These are phyloP conservation scores for Leucosporidium yakuticum DNA, from an alignment of 768 basidiomycete genomes.

Conservation along the genomic window DNA sequence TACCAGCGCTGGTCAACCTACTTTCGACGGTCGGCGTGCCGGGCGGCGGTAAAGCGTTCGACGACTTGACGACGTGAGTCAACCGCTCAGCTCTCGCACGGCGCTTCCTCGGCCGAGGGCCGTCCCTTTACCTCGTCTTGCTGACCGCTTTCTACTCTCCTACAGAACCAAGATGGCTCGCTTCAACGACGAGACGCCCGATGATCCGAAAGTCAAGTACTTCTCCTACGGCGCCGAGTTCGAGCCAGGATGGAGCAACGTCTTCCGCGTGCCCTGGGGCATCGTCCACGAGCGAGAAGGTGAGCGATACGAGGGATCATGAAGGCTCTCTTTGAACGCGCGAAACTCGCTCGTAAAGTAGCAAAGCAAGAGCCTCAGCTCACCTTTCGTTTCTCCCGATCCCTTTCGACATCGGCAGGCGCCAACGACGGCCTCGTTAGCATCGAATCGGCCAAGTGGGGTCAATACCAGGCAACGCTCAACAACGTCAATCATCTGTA, in stretches of 20 bases:
- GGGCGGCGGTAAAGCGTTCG: conserved; percentile 91
- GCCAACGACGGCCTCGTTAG: conserved; percentile 92
- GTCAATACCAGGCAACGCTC: conserved; percentile 82
- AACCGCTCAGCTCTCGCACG: too few species aligned
- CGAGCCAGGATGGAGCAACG: conserved; percentile 56
- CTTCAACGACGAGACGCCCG: conserved; percentile 82
- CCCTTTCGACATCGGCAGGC: conserved; percentile 76
- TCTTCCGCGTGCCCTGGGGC: conserved; percentile 33
- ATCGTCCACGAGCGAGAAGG: conserved; percentile 37
- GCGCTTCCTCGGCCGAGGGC: too few species aligned
- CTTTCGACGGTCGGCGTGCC: conserved; percentile 77
- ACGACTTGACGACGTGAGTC: conserved; percentile 61
- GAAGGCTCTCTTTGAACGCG: neutral
- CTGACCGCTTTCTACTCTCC: neutral
- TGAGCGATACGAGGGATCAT: too few species aligned
- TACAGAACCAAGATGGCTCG: conserved; percentile 63
- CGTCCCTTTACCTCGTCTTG: too few species aligned
- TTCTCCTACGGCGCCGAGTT: conserved; percentile 94
- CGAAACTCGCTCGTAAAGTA: too few species aligned
- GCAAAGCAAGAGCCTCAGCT: neutral
- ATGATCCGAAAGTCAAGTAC: conserved; percentile 72
- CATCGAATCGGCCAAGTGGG: conserved; percentile 83
- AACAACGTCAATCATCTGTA: conserved; percentile 77
- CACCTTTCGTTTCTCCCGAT: conserved; percentile 48
- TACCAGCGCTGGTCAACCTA: conserved; percentile 46